Base-by-base conservation (phyloP, 768 basidiomycete species). In the Amanita polypyramis region DNA sequence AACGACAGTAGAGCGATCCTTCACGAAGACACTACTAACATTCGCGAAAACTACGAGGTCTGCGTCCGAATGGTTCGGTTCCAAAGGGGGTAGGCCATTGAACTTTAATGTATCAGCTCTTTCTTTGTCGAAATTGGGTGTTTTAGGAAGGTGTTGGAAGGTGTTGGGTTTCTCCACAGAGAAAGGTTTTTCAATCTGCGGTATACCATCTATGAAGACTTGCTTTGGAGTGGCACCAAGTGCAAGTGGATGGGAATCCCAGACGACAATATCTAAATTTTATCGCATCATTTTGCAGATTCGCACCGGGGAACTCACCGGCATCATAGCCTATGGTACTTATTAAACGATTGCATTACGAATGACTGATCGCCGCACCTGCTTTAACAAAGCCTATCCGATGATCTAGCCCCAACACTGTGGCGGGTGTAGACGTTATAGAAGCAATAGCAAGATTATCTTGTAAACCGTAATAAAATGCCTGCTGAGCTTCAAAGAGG, bases 131-230 rank as follows among this genome's bases (percentile, higher is more conserved):
- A 78, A 86, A 54, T 84, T 68, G 3, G 82, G 81, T 0, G 73
- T 74, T 27, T 66, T 61, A 3, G 81, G 80, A 1, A 65, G 63
- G 6, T 64, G 52, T 55, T 91, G 86, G 52, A 76, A 68, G 5
- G 61, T 47, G 1, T 52, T 40, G 0, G 83, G 77, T 59, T 91
- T 90, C 44, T 63, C 48, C 40, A 66, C 60, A 11, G 70, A 55
- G 49, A 69, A 58, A 0, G 80, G 75, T 9, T 63, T 56, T 38
- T 66, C 56, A 2, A 84, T 55, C 56, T 94, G 90, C 0, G 83
- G 58, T 50, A 92, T 82, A 2, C 90, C 91, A 54, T 94, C 90
- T 51, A 92, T 87, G 64, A 74, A 89, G 7, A 88, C 85, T 66
- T 91, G 87, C 43, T 73, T 70, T 3, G 88, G 88, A 0, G 86